phyloP scores from a whole-genome alignment of 805 yeast genomes.

The Candida sithepensis region DNA sequence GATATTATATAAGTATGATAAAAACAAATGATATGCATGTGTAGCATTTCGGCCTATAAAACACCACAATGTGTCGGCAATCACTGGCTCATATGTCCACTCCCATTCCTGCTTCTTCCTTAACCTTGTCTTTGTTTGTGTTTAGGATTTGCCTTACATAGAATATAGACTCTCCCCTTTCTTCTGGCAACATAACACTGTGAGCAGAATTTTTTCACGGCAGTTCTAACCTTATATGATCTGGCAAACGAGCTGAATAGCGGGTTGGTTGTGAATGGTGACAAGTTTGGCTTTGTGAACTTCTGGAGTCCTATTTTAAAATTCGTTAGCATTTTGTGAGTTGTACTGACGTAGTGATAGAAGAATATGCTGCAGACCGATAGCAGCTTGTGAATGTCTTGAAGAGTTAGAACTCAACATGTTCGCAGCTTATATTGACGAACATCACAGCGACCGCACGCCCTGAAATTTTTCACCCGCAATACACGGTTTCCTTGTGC shows the following conservation, averaged over 20 bases:
- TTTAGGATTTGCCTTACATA: conserved; percentile 88
- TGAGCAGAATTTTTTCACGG: conserved; percentile 89
- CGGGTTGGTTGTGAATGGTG: conserved; percentile 10
- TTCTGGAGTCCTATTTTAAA: conserved; percentile 26
- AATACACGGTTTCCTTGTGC: not conserved
- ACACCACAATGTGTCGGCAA: too few species aligned
- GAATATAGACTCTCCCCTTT: conserved; percentile 90
- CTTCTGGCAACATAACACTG: conserved; percentile 92
- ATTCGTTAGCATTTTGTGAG: conserved; percentile 19
- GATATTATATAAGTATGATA: not conserved
- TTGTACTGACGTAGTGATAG: too few species aligned
- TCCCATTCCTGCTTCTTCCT: conserved; percentile 3
- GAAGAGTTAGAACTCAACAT: too few species aligned
- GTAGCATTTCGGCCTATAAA: too few species aligned
- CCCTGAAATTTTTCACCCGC: conserved; percentile 3
- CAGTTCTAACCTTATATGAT: conserved; percentile 86
- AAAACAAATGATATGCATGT: too few species aligned
- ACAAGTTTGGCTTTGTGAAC: conserved; percentile 12
- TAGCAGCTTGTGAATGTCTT: not conserved
- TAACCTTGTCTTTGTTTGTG: conserved; percentile 92
- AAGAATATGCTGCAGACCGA: not conserved
- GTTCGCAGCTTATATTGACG: too few species aligned
- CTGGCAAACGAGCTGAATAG: conserved; percentile 36
- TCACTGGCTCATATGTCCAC: too few species aligned
- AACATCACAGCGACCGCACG: too few species aligned